Percentiles rank a stretch among this genome's conserved stretches.
phyloP scores from a whole-genome alignment of 148 eudicot species.

The Rhododendron ovatum region DNA sequence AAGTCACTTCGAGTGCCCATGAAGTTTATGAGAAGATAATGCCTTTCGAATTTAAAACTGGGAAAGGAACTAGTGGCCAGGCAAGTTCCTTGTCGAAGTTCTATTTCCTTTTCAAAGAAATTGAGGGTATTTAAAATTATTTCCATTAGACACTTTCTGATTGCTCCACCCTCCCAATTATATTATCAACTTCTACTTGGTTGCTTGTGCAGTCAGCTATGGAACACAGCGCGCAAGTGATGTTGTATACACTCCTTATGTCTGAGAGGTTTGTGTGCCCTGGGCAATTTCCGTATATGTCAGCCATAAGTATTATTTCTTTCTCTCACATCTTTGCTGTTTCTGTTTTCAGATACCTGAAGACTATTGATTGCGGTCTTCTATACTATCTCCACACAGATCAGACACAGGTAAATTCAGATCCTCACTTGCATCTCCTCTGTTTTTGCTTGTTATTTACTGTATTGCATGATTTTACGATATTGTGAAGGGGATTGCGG shows the following conservation, averaged over 20 bases:
- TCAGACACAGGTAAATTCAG: constrained; percentile 65
- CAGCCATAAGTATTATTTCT: neutral
- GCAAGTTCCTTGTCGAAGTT: constrained; percentile 29
- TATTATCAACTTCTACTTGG: constrained; percentile 6
- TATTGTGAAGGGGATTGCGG: constrained; percentile 52
- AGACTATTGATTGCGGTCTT: constrained; percentile 73
- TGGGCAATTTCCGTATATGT: neutral
- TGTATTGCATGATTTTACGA: constrained; percentile 11
- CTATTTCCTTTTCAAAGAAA: neutral
- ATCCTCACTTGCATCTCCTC: neutral
- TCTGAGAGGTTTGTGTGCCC: constrained; percentile 67
- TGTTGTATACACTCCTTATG: constrained; percentile 90
- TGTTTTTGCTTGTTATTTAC: neutral
- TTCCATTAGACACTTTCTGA: neutral
- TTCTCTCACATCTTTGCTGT: constrained; percentile 2
- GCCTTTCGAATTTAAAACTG: constrained; percentile 97
- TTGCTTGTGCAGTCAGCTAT: constrained; percentile 59
- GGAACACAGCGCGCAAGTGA: constrained; percentile 97
- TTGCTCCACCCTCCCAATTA: neutral
- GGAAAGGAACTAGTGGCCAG: constrained; percentile 91
- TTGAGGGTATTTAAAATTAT: neutral
- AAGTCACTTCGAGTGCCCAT: constrained; percentile 25
- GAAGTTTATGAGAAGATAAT: constrained; percentile 55
- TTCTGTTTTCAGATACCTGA: constrained; percentile 50
- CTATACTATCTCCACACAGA: constrained; percentile 90